Conservation (phyloP, 805 yeast genomes). For the Lachancea lanzarotensis region DNA sequence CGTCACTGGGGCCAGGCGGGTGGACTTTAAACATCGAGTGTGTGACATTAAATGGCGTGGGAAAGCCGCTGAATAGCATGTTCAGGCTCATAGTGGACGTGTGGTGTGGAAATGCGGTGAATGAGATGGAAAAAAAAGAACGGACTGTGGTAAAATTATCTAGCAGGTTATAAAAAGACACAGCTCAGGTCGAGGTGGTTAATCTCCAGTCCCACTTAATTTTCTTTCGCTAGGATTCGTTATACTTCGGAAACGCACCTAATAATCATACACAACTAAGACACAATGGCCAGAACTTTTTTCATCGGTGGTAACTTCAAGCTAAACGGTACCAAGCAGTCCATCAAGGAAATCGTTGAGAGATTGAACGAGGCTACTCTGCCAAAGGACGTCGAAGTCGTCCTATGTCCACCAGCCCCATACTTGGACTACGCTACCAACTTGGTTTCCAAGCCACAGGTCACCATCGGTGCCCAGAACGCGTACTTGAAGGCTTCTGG, state of each 20-base stretch:
- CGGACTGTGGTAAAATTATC: background rate
- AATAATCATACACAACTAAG: background rate
- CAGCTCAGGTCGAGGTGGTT: too few relatives aligned
- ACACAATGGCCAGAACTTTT: conserved; percentile 78
- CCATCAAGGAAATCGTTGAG: conserved; percentile 77
- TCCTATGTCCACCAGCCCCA: conserved; percentile 92
- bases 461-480: conserved; percentile 87
- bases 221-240: background rate
- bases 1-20: conserved; percentile 9
- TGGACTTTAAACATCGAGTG: background rate
- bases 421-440: conserved; percentile 74
- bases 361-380: conserved; percentile 73
- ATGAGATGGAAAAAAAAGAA: conserved; percentile 1
- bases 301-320: conserved; percentile 99
- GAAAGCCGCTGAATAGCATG: background rate
- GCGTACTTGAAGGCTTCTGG: conserved; percentile 82
- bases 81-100: background rate
- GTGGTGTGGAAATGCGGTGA: conserved; percentile 1
- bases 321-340: conserved; percentile 90
- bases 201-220: too few relatives aligned
- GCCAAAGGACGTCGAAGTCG: conserved; percentile 81
- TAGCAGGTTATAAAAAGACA: background rate
- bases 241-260: background rate
- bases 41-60: background rate
- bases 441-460: conserved; percentile 61